Base-by-base conservation (phyloP, 306 rosid species). In the Nissolia schottii region DNA sequence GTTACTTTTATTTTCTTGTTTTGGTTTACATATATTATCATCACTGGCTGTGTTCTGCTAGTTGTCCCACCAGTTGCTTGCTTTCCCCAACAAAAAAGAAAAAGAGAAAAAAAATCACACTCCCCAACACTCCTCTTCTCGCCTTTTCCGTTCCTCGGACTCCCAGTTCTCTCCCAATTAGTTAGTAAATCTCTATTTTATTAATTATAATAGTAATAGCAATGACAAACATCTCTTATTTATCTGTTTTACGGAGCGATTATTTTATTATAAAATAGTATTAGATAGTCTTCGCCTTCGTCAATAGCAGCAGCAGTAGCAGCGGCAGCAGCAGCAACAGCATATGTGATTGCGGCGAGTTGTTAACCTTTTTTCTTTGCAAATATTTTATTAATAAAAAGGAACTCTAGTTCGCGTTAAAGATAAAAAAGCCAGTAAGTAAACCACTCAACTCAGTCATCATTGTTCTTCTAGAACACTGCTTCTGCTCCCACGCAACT, bases 401-500 rank as follows among this genome's bases (percentile, higher is more conserved):
- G 7, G 7, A 32, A 7, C 29, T 1, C 18, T 13, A 31, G 59
- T 29, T 70, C 34, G 61, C 70, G 24, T 49, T 34, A 73, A 60
- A 38, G 40, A 48, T 11, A 24, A 23, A 55, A 70, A 73, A 61
- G 59, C 24, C 16, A 31, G n/a, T n/a, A n/a, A n/a, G n/a, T n/a
- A n/a, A n/a, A n/a, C n/a, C n/a, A n/a, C n/a, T n/a, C n/a, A n/a
- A n/a, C 16, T 46, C 28, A 45, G 9, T n/a, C 0, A 6, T 45
- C 51, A 15, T 18, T 77, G 12, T 59, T 35, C 57, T 68, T 60
- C 76, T 63, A 77, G 76, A 68, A 70, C 63, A 9, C 53, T 14
- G 66, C 19, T 10, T 10, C 55, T 4, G 16, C 71, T 35, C 12
- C 15, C 16, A 9, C 62, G 20, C 2, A n/a, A 1, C 22, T n/a